Conservation (phyloP, 768 basidiomycete species). For the Trichaptum fuscoviolaceum region DNA sequence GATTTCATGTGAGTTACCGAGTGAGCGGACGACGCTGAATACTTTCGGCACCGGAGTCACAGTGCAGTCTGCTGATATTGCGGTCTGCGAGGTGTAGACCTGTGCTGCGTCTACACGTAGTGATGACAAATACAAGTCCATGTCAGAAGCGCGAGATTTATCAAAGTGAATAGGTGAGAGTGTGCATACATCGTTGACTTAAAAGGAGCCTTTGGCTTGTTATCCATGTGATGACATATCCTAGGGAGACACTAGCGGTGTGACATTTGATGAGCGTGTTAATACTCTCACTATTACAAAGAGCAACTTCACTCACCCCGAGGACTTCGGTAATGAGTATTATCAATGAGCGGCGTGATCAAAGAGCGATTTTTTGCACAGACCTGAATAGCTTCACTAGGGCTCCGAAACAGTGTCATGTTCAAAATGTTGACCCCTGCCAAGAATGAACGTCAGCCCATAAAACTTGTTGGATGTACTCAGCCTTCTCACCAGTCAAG, state of each 20-base stretch:
- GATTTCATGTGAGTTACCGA: slow-evolving; percentile 15
- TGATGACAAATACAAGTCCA: background rate
- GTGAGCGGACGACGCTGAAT: slow-evolving; percentile 17
- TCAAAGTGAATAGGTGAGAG: background rate
- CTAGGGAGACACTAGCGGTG: slow-evolving; percentile 42
- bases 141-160: slow-evolving; percentile 1
- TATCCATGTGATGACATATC: slow-evolving; percentile 54
- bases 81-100: slow-evolving; percentile 17
- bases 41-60: slow-evolving; percentile 13
- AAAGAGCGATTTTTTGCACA: slow-evolving; percentile 10
- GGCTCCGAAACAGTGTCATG: slow-evolving; percentile 39
- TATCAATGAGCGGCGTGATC: background rate
- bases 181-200: slow-evolving; percentile 45
- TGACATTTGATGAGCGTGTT: slow-evolving; percentile 2
- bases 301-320: background rate
- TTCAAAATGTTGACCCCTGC: slow-evolving; percentile 49
- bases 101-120: background rate
- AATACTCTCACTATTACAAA: slow-evolving; percentile 7
- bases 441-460: slow-evolving; percentile 4
- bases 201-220: slow-evolving; percentile 55
- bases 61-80: background rate
- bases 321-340: background rate
- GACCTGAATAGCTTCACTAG: slow-evolving; percentile 40
- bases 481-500: slow-evolving; percentile 37
- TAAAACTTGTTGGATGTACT: background rate